Percentiles rank a stretch among this genome's conserved stretches.
Conservation (phyloP, 2,329 filamentous ascomycete genomes). For the Aspergillus hortae region DNA sequence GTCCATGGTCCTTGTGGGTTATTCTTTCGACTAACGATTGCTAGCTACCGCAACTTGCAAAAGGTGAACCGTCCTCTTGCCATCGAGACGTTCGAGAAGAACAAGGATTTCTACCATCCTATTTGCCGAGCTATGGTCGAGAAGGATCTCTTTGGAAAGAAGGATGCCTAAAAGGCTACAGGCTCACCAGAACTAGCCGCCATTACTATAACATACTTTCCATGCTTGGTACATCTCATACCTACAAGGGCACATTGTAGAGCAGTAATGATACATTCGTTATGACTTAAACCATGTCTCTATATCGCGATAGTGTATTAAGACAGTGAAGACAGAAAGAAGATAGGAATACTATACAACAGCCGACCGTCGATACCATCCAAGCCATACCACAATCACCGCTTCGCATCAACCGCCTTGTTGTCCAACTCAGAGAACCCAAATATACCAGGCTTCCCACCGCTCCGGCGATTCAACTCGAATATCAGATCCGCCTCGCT, state of each 20-base stretch:
- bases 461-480: conserved; percentile 38
- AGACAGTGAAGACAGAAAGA: conserved; percentile 1
- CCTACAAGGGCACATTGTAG: too few species aligned
- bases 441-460: conserved; percentile 34
- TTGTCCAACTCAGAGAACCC: conserved; percentile 34
- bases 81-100: conserved; percentile 76
- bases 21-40: conserved; percentile 10
- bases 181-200: not conserved
- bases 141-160: conserved; percentile 67
- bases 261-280: too few species aligned
- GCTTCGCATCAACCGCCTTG: conserved; percentile 33
- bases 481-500: conserved; percentile 55
- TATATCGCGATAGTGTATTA: not conserved
- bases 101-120: conserved; percentile 91
- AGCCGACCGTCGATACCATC: not conserved
- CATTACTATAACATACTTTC: too few species aligned
- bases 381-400: conserved; percentile 11
- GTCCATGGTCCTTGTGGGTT: too few species aligned
- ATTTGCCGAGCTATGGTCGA: conserved; percentile 84
- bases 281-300: too few species aligned
- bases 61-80: conserved; percentile 72
- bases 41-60: conserved; percentile 62
- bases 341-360: not conserved
- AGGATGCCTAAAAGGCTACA: conserved; percentile 16
- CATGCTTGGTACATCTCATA: too few species aligned